Evolutionary conservation across 164 flowering plant species (phyloP).

Genomic region (Umbellularia californica): DNA sequence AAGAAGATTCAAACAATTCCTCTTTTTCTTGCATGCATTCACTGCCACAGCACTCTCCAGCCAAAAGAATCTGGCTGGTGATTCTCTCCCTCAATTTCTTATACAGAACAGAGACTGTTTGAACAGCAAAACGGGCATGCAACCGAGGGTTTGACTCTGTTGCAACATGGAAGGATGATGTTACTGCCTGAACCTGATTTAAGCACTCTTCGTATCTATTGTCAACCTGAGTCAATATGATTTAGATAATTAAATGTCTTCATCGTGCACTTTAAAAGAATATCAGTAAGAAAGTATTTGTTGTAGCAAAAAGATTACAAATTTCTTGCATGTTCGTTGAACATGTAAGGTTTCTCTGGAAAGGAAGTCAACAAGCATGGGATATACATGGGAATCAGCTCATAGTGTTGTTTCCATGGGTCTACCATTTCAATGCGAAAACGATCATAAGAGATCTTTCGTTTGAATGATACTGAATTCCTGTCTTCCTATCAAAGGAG

Average conservation of each 20-base stretch:
- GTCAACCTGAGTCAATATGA: constrained; percentile 54
- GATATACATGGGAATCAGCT: no score
- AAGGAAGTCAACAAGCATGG: no score
- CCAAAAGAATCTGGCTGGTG: constrained; percentile 53
- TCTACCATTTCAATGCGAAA: no score
- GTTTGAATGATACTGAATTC: no score
- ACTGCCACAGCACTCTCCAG: constrained; percentile 30
- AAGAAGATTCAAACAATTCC: constrained; percentile 45
- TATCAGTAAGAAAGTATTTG: not conserved
- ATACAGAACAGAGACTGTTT: constrained; percentile 51
- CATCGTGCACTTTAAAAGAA: not conserved
- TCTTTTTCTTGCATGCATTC: constrained; percentile 30
- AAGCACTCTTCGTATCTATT: constrained; percentile 64
- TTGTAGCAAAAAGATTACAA: not conserved
- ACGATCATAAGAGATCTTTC: no score
- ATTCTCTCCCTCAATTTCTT: constrained; percentile 68
- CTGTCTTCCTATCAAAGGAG: no score
- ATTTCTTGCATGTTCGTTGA: not conserved
- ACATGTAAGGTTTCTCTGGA: not conserved
- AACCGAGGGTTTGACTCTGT: constrained; percentile 70
- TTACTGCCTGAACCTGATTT: constrained; percentile 69
- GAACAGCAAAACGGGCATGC: constrained; percentile 69
- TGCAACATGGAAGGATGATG: constrained; percentile 78
- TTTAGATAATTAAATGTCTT: not conserved
- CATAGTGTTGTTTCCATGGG: no score